Base-by-base conservation (phyloP, 441 rosid species). In the Euphorbia neoarborescens region DNA sequence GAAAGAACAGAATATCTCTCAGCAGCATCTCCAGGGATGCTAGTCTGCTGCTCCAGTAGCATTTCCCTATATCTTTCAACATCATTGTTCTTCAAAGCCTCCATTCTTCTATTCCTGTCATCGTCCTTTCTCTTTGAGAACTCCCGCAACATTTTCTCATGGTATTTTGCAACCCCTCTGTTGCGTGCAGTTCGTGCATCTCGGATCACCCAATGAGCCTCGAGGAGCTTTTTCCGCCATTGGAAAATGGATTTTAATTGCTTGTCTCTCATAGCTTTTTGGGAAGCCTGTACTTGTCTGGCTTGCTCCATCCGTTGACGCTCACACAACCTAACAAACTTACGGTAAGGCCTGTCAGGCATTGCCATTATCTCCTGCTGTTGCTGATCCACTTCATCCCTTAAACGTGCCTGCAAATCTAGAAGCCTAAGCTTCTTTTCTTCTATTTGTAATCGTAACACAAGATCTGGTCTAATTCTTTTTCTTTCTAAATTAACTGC, bases 161-260 rank as follows among this genome's bases (percentile, higher is more conserved):
- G 99, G 84, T 96, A 96, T 80, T 96, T 96, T 64, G 97, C 99
- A 78, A 96, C 99, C 71, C 99, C 99, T 74, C 99, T 88, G 73
- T 96, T 96, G 19, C 99, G 96, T 69, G 98, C 91, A 79, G 92
- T 96, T 66, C 99, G 94, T 28, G 99, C 92, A 88, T 96, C 99
- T 71, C 99, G 99, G 76, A 93, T 88, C 67, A 80, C 89, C 99
- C 99, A 96, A 70, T 96, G 99, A 82, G 94, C 84, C 88, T 96
- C 99, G 44, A 96, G 90, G 81, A 96, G 97, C 79, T 88, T 96
- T 87, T 96, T 96, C 57, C 99, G 98, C 99, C 99, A 96, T 79
- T 90, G 97, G 79, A 90, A 90, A 78, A 96, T 88, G 75, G 99
- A 85, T 81, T 96, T 96, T 82, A 91, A 74, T 79, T 96, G 99